Percentiles rank a stretch among this genome's conserved stretches.
These are phyloP conservation scores for Cruciata laevipes DNA, from an alignment of 257 asterid genomes.

Conservation along the genomic window DNA sequence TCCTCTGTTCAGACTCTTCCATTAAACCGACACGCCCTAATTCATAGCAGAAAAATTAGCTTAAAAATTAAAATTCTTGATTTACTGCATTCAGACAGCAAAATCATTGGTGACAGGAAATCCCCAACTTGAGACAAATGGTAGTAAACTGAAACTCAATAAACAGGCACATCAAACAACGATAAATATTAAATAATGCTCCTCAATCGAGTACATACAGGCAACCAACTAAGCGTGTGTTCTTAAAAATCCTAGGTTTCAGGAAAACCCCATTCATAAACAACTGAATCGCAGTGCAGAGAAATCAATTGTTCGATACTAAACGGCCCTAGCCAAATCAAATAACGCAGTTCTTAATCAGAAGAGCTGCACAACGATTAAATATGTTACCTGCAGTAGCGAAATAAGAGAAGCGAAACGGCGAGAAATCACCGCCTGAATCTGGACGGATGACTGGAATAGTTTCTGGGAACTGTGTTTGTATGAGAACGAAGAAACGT, in stretches of 20 bases:
- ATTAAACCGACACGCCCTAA: constrained; percentile 17
- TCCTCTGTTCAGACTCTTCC: constrained; percentile 80
- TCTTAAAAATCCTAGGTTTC: background rate
- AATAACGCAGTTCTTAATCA: no score
- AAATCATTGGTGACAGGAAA: background rate
- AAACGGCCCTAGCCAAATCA: background rate
- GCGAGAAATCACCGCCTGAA: background rate
- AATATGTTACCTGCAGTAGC: background rate
- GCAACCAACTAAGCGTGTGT: background rate
- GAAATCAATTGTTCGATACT: background rate
- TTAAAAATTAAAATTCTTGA: background rate
- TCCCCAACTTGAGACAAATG: background rate
- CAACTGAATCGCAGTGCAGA: background rate
- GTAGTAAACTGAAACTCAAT: no score
- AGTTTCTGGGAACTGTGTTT: background rate
- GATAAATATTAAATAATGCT: no score
- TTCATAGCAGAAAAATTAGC: background rate
- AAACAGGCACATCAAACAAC: no score
- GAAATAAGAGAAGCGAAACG: background rate
- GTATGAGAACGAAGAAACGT: background rate
- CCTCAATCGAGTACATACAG: background rate
- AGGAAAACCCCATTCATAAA: background rate
- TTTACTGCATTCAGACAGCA: background rate
- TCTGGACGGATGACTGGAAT: background rate
- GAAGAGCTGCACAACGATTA: background rate